These are phyloP conservation scores for Termitomyces sp. DNA, from an alignment of 768 basidiomycete genomes.

Conservation along the genomic window DNA sequence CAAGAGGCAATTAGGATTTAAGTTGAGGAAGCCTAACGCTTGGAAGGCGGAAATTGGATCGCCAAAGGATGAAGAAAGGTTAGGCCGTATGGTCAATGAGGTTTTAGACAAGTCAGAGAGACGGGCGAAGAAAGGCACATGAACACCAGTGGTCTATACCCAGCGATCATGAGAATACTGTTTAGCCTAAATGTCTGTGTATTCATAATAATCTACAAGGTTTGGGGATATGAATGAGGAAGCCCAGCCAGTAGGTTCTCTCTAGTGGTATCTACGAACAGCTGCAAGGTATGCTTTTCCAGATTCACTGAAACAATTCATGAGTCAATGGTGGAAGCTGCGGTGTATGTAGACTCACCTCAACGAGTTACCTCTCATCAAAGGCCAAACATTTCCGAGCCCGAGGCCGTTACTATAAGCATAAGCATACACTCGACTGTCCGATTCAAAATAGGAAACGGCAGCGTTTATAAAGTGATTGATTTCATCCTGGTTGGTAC, in stretches of 20 bases:
- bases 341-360: constrained; percentile 20
- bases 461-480: constrained; percentile 33
- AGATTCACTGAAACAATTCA: constrained; percentile 24
- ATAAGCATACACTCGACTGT: constrained; percentile 33
- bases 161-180: neutral
- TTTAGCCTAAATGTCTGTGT: neutral
- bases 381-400: constrained; percentile 40
- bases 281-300: constrained; percentile 35
- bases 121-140: constrained; percentile 8
- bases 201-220: neutral
- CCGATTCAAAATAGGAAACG: constrained; percentile 31
- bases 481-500: constrained; percentile 37
- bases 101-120: constrained; percentile 24
- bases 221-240: neutral
- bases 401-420: constrained; percentile 44
- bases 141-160: neutral
- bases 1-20: constrained; percentile 52
- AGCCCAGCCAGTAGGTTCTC: neutral
- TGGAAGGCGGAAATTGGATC: constrained; percentile 27
- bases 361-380: constrained; percentile 29
- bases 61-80: constrained; percentile 21
- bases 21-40: constrained; percentile 33
- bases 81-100: constrained; percentile 19
- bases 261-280: constrained; percentile 31
- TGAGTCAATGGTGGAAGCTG: neutral